Percentiles rank a stretch among this genome's conserved stretches.
Conservation (phyloP, 2,329 filamentous ascomycete genomes). For the Calonectria fujianensis region DNA sequence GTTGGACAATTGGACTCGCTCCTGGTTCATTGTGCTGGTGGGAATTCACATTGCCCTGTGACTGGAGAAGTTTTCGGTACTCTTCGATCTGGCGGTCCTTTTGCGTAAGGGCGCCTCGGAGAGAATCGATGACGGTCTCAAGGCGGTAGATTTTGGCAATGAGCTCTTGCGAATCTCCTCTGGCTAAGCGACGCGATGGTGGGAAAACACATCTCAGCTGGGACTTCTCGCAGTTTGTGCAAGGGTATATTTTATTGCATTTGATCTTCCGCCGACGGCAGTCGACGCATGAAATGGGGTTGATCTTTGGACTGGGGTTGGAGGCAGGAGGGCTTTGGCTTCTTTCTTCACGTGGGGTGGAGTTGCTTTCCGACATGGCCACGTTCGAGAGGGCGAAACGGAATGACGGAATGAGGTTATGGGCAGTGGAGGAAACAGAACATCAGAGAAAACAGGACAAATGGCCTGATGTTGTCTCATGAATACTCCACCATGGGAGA, state of each 20-base stretch:
- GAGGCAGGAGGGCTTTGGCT: constrained; percentile 11
- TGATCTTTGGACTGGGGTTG: constrained; percentile 1
- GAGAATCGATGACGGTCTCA: constrained; percentile 1
- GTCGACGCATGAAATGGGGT: constrained; percentile 13
- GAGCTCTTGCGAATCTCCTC: constrained; percentile 6
- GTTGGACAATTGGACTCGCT: neutral
- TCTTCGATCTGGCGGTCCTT: neutral
- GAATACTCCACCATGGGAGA: neutral
- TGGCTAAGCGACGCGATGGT: neutral
- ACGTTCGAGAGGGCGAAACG: neutral
- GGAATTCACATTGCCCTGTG: neutral
- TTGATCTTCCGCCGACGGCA: constrained; percentile 14
- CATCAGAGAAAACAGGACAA: neutral
- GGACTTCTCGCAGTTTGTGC: constrained; percentile 15
- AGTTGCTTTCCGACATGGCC: constrained; percentile 20
- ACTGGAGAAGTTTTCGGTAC: neutral
- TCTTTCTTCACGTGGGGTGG: constrained; percentile 9
- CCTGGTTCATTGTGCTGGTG: neutral
- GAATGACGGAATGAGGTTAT: neutral
- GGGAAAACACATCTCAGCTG: constrained; percentile 13
- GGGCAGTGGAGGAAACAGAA: neutral
- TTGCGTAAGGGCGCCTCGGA: neutral
- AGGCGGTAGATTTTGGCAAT: constrained; percentile 13
- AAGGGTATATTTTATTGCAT: constrained; percentile 19
- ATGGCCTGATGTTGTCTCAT: neutral